Conservation (phyloP, 768 basidiomycete genomes). For the Panus rudis region DNA sequence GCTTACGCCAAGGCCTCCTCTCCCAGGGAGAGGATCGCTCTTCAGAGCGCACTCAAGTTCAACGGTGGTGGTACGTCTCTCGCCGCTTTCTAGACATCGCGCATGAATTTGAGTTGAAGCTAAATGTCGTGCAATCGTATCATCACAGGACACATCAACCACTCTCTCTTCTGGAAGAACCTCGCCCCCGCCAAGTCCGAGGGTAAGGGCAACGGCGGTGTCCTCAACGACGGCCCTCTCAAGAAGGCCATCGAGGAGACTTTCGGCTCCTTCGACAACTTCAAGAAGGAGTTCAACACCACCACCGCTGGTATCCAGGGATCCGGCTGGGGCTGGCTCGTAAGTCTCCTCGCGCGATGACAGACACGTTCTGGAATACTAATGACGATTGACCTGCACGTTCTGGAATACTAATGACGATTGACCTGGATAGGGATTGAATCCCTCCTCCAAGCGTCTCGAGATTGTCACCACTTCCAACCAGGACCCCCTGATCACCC, state of each 20-base stretch:
- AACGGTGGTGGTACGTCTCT: slow-evolving; percentile 82
- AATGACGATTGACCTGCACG: too few relatives aligned
- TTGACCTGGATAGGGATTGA: slow-evolving; percentile 71
- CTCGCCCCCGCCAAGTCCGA: slow-evolving; percentile 56
- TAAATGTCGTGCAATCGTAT: not conserved
- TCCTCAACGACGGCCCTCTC: slow-evolving; percentile 54
- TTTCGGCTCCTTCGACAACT: slow-evolving; percentile 64
- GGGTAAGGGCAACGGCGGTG: slow-evolving; percentile 54
- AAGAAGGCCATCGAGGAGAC: slow-evolving; percentile 52
- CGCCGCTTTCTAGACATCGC: not conserved
- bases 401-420: too few relatives aligned
- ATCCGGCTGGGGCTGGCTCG: slow-evolving; percentile 96
- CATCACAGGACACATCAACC: slow-evolving; percentile 77
- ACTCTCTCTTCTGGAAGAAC: slow-evolving; percentile 96
- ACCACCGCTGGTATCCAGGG: slow-evolving; percentile 85
- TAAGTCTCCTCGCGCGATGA: slow-evolving; percentile 41
- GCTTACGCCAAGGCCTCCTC: slow-evolving; percentile 59
- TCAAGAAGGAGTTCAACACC: slow-evolving; percentile 81
- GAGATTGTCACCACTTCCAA: slow-evolving; percentile 90
- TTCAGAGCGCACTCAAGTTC: slow-evolving; percentile 91
- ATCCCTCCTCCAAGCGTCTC: slow-evolving; percentile 59
- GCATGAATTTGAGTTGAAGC: not conserved
- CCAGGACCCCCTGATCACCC: slow-evolving; percentile 84
- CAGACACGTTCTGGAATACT: too few relatives aligned
- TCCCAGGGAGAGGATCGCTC: slow-evolving; percentile 76